phyloP scores from a whole-genome alignment of 75 land plant genomes.

The Isoetes taiwanensis region DNA sequence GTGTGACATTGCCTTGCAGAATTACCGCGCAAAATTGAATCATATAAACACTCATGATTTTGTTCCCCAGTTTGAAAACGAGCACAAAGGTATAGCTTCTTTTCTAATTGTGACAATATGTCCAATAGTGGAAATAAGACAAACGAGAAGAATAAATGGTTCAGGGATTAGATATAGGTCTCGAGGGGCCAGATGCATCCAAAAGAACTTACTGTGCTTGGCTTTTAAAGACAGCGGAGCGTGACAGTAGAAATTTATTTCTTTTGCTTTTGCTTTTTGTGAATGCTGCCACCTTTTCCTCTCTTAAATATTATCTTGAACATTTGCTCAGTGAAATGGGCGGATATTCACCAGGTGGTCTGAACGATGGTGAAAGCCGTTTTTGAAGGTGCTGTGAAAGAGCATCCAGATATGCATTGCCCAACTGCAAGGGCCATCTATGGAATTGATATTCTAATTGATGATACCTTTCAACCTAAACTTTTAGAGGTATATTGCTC shows the following conservation, averaged over 20 bases:
- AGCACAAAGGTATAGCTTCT: slow-evolving; percentile 59
- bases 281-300: background rate
- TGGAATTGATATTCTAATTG: slow-evolving; percentile 94
- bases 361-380: slow-evolving; percentile 43
- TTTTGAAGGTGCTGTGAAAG: slow-evolving; percentile 58
- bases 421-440: slow-evolving; percentile 80
- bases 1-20: slow-evolving; percentile 36
- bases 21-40: slow-evolving; percentile 58
- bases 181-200: background rate
- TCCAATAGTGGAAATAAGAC: background rate
- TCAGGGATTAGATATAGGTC: background rate
- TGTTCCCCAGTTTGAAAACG: slow-evolving; percentile 72
- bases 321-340: slow-evolving; percentile 71
- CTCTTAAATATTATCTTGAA: background rate
- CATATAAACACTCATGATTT: slow-evolving; percentile 70
- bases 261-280: background rate
- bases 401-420: slow-evolving; percentile 80
- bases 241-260: background rate
- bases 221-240: too few species aligned
- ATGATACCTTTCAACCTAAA: slow-evolving; percentile 56
- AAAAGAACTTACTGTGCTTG: background rate
- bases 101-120: background rate
- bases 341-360: slow-evolving; percentile 61
- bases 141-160: too few species aligned
- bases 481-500: slow-evolving; percentile 57